Base-by-base conservation (phyloP, 2,329 filamentous ascomycete genomes). In the Apiospora pterosperma region DNA sequence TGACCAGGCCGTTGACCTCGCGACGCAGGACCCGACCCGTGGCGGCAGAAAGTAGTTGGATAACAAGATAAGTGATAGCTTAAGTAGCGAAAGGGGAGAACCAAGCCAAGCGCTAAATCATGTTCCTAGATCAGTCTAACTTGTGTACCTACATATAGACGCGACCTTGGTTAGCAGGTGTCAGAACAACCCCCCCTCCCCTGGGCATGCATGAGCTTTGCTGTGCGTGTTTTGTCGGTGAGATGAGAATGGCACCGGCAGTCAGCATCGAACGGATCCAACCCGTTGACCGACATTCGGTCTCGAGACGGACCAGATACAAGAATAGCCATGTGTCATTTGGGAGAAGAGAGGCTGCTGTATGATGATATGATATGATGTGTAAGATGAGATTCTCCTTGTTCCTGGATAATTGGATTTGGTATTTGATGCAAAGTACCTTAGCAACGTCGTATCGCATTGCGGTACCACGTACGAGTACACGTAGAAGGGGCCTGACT, bases 381-480 rank as follows among this genome's bases (percentile, higher is more conserved):
- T 55, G 48, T n/a, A n/a, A 55, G 48, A 55, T 55, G 48, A 55
- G 48, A 55, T 55, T 55, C 48, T 55, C 10, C 48, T 55, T 34
- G 48, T 55, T 55, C 48, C 48, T 55, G 48, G 48, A 55, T 55
- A 55, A 55, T 55, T 55, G 48, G 48, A 55, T 55, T 55, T 34
- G 28, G 28, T 19, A 55, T 55, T n/a, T n/a, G n/a, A n/a, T n/a
- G n/a, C n/a, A n/a, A n/a, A n/a, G 48, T 55, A 55, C 48, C 48
- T 55, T 55, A 55, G 28, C 21, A 55, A 28, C 48, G 48, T 55
- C 48, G 48, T 12, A 55, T 55, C 48, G 48, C 48, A 55, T 55
- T 55, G 48, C 34, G 48, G 48, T 55, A n/a, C n/a, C n/a, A n/a
- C n/a, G n/a, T n/a, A n/a, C n/a, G n/a, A n/a, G n/a, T n/a, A n/a